phyloP scores from a whole-genome alignment of 2,329 filamentous ascomycete genomes.

The Macroventuria anomochaeta region DNA sequence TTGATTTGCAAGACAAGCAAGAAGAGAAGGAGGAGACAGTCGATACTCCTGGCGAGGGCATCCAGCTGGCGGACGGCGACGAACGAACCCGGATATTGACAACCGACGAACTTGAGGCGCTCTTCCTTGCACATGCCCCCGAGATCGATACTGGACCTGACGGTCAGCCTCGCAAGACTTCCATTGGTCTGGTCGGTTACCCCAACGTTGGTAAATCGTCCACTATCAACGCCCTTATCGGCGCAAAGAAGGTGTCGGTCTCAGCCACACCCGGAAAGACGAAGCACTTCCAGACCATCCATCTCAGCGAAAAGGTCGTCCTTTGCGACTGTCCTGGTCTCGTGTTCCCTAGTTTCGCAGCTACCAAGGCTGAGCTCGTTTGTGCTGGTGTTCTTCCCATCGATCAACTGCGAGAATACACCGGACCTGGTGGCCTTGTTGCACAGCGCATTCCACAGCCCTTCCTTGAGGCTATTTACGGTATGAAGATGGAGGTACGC shows the following conservation, averaged over 20 bases:
- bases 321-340: conserved; percentile 98
- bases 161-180: conserved; percentile 68
- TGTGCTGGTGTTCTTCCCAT: conserved; percentile 95
- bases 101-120: conserved; percentile 87
- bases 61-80: conserved; percentile 48
- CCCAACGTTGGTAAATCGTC: conserved; percentile 99
- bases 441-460: conserved; percentile 82
- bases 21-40: conserved; percentile 50
- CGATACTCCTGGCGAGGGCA: conserved; percentile 45
- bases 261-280: conserved; percentile 98
- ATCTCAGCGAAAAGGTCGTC: conserved; percentile 86
- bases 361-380: conserved; percentile 93
- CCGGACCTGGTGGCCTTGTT: conserved; percentile 82
- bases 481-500: conserved; percentile 82
- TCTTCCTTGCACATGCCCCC: conserved; percentile 81
- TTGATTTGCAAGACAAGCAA: conserved; percentile 54
- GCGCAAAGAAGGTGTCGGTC: conserved; percentile 97
- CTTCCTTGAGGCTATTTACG: conserved; percentile 92
- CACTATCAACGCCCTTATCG: conserved; percentile 98
- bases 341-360: conserved; percentile 97
- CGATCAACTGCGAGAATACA: conserved; percentile 93
- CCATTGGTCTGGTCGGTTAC: conserved; percentile 94
- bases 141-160: conserved; percentile 60
- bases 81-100: conserved; percentile 76
- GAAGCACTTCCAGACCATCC: conserved; percentile 98